Evolutionary conservation across 2,329 filamentous ascomycete genomes (phyloP).

Genomic region (Xylaria hypoxylon): DNA sequence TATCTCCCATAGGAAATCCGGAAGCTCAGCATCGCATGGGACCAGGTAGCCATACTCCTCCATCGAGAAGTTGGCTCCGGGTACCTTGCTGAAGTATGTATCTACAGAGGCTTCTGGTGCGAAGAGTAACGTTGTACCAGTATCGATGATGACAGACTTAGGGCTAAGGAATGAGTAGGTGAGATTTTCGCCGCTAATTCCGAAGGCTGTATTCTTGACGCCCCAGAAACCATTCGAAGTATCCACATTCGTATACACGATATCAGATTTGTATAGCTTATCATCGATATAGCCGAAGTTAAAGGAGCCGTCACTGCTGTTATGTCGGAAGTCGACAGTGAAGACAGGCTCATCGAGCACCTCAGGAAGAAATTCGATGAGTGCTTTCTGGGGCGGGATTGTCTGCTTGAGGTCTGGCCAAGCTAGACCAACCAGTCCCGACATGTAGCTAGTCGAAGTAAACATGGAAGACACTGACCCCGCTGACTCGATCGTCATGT

Average conservation of each 20-base stretch:
- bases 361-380: constrained; percentile 59
- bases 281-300: constrained; percentile 64
- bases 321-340: constrained; percentile 62
- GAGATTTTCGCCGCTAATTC: constrained; percentile 49
- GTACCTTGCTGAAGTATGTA: constrained; percentile 69
- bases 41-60: constrained; percentile 65
- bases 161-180: constrained; percentile 56
- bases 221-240: constrained; percentile 62
- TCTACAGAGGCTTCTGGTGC: constrained; percentile 66
- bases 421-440: constrained; percentile 65
- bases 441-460: constrained; percentile 57
- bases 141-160: constrained; percentile 70
- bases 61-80: constrained; percentile 62
- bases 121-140: constrained; percentile 75
- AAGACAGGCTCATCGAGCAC: constrained; percentile 59
- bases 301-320: constrained; percentile 59
- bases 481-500: constrained; percentile 64
- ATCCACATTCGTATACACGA: constrained; percentile 64
- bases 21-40: constrained; percentile 68
- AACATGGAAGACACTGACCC: constrained; percentile 56
- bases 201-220: constrained; percentile 53
- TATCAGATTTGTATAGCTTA: constrained; percentile 53
- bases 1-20: constrained; percentile 67
- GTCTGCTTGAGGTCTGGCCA: constrained; percentile 60
- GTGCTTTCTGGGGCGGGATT: constrained; percentile 56